Percentiles rank a stretch among this genome's conserved stretches.
Evolutionary conservation across 495 filamentous ascomycete species (phyloP).

Genomic region (Penicillium cinerascens): DNA sequence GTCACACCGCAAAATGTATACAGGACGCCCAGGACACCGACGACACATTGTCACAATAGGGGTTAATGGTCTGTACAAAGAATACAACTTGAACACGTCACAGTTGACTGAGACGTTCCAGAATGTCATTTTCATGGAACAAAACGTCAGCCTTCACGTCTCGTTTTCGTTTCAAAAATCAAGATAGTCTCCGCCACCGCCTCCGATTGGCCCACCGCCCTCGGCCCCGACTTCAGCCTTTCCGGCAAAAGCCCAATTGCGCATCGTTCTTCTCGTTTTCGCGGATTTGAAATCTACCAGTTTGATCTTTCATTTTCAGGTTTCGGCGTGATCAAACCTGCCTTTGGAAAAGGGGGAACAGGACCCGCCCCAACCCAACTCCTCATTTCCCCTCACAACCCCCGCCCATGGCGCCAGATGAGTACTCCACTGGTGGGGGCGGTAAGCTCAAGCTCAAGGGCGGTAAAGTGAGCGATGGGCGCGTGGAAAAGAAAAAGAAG

Average conservation of each 20-base stretch:
- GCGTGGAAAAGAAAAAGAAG: conserved; percentile 56
- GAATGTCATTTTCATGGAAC: background rate
- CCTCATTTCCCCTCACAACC: background rate
- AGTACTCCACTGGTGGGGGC: conserved; percentile 63
- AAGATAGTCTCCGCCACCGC: conserved; percentile 4
- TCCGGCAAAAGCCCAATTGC: background rate
- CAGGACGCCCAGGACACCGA: no score
- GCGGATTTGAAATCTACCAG: background rate
- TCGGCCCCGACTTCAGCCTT: conserved; percentile 9
- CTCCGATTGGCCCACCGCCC: conserved; percentile 18
- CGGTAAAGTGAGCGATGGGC: conserved; percentile 49
- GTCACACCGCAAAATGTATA: background rate
- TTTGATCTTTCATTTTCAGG: background rate
- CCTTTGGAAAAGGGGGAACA: background rate
- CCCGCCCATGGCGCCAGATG: conserved; percentile 42
- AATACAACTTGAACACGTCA: background rate
- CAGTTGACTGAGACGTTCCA: background rate
- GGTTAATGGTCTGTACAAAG: no score
- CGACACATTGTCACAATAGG: no score
- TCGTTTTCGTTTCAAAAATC: background rate
- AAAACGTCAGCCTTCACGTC: background rate
- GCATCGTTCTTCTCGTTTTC: background rate
- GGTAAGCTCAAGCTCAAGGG: conserved; percentile 82
- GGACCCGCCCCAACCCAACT: background rate
- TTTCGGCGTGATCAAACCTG: background rate